Evolutionary conservation across 2,329 filamentous ascomycete species (phyloP).

Genomic region (Leptosphaerulina australis): DNA sequence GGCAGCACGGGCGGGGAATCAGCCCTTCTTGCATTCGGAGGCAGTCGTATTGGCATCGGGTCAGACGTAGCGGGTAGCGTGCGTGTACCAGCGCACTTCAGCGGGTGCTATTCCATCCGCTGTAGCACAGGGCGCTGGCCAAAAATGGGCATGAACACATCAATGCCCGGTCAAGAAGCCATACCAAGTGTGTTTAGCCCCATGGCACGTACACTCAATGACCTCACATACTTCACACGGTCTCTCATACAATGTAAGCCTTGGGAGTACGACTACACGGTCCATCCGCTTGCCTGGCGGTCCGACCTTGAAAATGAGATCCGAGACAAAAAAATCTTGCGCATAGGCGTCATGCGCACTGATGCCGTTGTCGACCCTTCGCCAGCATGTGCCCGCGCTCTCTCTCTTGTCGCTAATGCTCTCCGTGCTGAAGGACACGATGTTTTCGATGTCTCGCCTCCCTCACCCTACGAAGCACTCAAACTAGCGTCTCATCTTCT

Average conservation of each 20-base stretch:
- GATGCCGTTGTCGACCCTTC: slow-evolving; percentile 85
- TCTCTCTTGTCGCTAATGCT: slow-evolving; percentile 72
- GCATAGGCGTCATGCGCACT: slow-evolving; percentile 77
- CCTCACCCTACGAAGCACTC: slow-evolving; percentile 74
- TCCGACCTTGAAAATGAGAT: slow-evolving; percentile 65
- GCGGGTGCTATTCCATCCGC: slow-evolving; percentile 83
- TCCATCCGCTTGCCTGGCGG: slow-evolving; percentile 85
- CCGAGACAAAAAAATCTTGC: slow-evolving; percentile 65
- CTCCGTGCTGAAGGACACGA: slow-evolving; percentile 76
- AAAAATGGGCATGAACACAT: slow-evolving; percentile 80
- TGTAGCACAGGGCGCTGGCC: slow-evolving; percentile 92
- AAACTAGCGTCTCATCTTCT: slow-evolving; percentile 79
- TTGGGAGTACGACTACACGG: slow-evolving; percentile 86
- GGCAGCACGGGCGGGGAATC: slow-evolving; percentile 87
- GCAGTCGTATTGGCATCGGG: slow-evolving; percentile 85
- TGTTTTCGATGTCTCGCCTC: slow-evolving; percentile 69
- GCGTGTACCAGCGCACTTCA: slow-evolving; percentile 84
- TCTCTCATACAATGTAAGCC: slow-evolving; percentile 79
- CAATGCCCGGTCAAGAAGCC: slow-evolving; percentile 91
- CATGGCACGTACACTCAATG: slow-evolving; percentile 84
- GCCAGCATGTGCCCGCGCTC: slow-evolving; percentile 79
- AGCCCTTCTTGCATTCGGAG: slow-evolving; percentile 79
- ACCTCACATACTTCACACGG: slow-evolving; percentile 83
- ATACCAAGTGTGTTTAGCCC: slow-evolving; percentile 88
- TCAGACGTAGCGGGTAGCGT: slow-evolving; percentile 92